Base-by-base conservation (phyloP, 208 protist genomes). In the Leishmania lainsoni region DNA sequence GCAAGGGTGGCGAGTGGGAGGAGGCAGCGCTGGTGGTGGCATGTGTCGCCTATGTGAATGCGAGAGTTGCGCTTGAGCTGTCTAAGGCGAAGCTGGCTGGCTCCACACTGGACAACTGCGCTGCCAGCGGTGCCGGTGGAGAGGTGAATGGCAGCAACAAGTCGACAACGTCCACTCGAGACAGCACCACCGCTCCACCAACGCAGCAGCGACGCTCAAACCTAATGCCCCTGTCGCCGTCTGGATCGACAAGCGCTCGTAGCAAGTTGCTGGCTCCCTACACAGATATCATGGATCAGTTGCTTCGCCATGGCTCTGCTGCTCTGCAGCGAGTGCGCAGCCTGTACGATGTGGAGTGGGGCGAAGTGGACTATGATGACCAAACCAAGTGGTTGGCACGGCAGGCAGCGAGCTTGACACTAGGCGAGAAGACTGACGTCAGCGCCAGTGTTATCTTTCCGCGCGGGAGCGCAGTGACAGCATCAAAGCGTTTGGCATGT, bases 221-320 rank as follows among this genome's bases (percentile, higher is more conserved):
- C 2, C 51, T 71, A 22, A 32, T 42, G 14, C 77, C 82, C 9
- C 72, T 74, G 12, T 66, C 77, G 14, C 12, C 52, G 26, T n/a
- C 6, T 39, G 51, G 52, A 6, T 12, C 45, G 49, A 9, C 45
- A 35, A 1, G 66, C 12, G 52, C 32, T 1, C 48, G 82, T 32
- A 75, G 65, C 66, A 86, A 86, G 74, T 78, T 71, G 49, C 80
- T 84, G 9, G n/a, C 80, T 14, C 49, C 58, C 17, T 59, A 80
- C 74, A 75, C 84, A 1, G 84, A 87, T 76, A 68, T 42, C 12
- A 82, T 87, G 17, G 84, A 87, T 52, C 80, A 83, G 65, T 73
- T 87, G 42, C 68, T 87, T 35, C 79, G 84, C 35, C 80, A 82
- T 56, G 77, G 49, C 4, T 52, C 74, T 20, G 72, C 52, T 3